Base-by-base conservation (phyloP, 129 eudicot genomes). In the Flaveria brownii region DNA sequence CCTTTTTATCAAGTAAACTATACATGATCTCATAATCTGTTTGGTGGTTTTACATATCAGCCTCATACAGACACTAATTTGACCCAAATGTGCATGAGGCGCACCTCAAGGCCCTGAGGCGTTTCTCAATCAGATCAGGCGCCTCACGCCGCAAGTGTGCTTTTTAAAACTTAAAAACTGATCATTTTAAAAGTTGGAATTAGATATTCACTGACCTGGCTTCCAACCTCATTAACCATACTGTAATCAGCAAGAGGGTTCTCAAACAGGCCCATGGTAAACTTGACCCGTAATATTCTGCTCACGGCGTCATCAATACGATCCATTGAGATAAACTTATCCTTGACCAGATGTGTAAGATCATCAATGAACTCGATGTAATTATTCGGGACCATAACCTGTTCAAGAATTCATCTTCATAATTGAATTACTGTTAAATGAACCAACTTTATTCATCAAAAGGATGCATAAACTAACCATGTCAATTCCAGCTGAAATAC, bases 271-370 rank as follows among this genome's bases (percentile, higher is more conserved):
- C 70, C 49, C 26, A 65, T 36, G 26, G 50, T 36, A 74, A 65
- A 65, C 6, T 65, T 65, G 70, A 65, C 90, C 12, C 84, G 88
- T 81, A 92, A 82, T 63, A 92, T 90, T 77, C 98, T 86, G 74
- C 62, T 76, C 26, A 92, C 98, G 17, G 98, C 98, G 82, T 92
- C 98, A 82, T 92, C 91, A 73, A 92, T 92, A 55, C 98, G 96
- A 4, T 84, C 87, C 94, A 92, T 86, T 36, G 90, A 76, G 69
- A 90, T 82, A 80, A 82, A 83, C 1, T 92, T 90, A 72, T 86
- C 88, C 77, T 87, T 92, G 52, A 92, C 96, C 78, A 92, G 83
- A 76, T 18, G 74, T 25, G 93, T 89, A 68, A 92, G 92, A 74
- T 83, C 94, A 57, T 83, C 68, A 64, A 92, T 90, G 82, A 89